Evolutionary conservation across 176 grass and related monocot species (phyloP), one percentile per base, ranked within the genome.

Genomic region (Ananas comosus): DNA sequence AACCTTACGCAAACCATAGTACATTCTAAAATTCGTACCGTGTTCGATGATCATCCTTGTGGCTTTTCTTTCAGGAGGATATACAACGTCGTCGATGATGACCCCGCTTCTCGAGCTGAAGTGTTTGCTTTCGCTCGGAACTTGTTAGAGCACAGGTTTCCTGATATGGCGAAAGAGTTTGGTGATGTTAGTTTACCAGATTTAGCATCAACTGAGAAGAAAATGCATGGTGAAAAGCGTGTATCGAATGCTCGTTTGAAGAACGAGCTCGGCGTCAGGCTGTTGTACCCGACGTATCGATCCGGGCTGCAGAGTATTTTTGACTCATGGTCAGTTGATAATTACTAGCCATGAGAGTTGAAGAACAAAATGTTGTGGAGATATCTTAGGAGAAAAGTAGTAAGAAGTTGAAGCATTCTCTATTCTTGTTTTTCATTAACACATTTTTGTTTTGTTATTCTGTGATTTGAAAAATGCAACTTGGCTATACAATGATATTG

Each of bases 21-120:
- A 4, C 33, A 42, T 59, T 18, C 14, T 17, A 16, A 59, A 59
- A 59, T 9, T n/a, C 7, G 54, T 59, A 59, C 13, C 3, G 14
- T 2, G 0, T 59, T 59, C 10, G n/a, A 2, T 18, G 19, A 59
- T 59, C 14, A 59, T 7, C 4, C 33, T 21, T 17, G 10, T 83
- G 57, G 12, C 53, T 50, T 70, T 63, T 51, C 65, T 56, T 78
- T 28, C 71, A 89, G 88, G 79, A 90, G 76, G 66, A 81, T 83
- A 85, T 85, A 89, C 76, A 96, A 96, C 69, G 79, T 96, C 13
- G 86, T 92, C 24, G 93, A 96, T 85, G 89, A 96, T 66, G 81
- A 96, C 22, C 84, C 93, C 24, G 85, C 93, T 11, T 74, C 89
- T 5, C 82, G 93, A 83, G 24, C 77, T 51, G 79, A 96, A 66